Conservation (phyloP, 148 eudicot genomes). For the Rhododendron molle region DNA sequence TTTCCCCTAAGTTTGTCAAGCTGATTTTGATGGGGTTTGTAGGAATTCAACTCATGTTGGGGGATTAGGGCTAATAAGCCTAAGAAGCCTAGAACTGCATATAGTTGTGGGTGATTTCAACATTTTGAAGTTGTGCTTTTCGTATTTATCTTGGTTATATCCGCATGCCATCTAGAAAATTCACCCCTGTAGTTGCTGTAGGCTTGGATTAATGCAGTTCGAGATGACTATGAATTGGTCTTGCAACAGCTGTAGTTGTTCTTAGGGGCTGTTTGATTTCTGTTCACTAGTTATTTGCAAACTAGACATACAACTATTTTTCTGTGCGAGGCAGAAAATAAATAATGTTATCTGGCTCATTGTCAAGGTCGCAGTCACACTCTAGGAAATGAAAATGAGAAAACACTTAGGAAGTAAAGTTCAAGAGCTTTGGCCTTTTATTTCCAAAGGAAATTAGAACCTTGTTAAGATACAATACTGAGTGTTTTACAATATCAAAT, state of each 20-base stretch:
- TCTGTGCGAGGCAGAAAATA: not conserved
- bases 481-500: not conserved
- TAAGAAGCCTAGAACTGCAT: too few species aligned
- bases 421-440: too few species aligned
- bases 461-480: too few species aligned
- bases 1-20: not conserved
- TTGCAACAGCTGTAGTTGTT: too few species aligned
- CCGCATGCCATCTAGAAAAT: not conserved
- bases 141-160: not conserved
- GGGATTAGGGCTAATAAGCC: too few species aligned
- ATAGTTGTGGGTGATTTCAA: too few species aligned
- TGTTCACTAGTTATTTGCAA: too few species aligned
- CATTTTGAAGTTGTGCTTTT: not conserved
- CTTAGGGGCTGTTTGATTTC: too few species aligned
- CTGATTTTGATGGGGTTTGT: not conserved
- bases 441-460: not conserved
- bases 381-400: slow-evolving; percentile 6
- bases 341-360: not conserved
- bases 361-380: not conserved
- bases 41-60: not conserved
- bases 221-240: too few species aligned
- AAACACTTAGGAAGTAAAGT: too few species aligned
- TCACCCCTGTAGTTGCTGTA: too few species aligned
- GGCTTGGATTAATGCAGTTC: too few species aligned
- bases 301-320: not conserved